Percentiles rank a stretch among this genome's conserved stretches.
These are phyloP conservation scores for Urtica urens DNA, from an alignment of 306 rosid genomes.

Conservation along the genomic window DNA sequence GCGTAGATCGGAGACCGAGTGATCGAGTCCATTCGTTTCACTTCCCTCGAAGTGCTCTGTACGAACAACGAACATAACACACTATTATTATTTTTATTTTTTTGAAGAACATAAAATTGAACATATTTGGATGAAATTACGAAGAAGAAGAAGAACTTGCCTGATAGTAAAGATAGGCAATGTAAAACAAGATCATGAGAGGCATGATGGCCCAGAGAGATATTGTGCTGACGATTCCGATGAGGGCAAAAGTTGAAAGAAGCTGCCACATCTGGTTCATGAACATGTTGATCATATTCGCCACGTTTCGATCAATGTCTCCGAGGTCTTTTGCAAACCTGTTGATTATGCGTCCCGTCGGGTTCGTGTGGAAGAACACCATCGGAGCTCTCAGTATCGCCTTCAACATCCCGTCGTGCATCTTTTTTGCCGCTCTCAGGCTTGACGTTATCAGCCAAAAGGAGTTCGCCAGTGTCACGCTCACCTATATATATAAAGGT, in stretches of 20 bases:
- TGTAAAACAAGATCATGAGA: slow-evolving; percentile 63
- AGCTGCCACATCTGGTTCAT: slow-evolving; percentile 74
- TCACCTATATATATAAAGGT: slow-evolving; percentile 48
- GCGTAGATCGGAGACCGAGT: slow-evolving; percentile 88
- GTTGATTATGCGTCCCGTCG: slow-evolving; percentile 75
- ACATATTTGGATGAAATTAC: neutral
- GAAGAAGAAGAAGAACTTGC: slow-evolving; percentile 15
- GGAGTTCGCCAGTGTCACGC: slow-evolving; percentile 54
- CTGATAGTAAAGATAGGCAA: slow-evolving; percentile 75
- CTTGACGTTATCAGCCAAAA: slow-evolving; percentile 72
- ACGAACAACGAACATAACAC: neutral
- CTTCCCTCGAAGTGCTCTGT: slow-evolving; percentile 80
- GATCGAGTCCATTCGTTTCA: slow-evolving; percentile 75
- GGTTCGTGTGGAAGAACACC: slow-evolving; percentile 86
- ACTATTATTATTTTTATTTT: no score
- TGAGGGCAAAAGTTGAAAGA: slow-evolving; percentile 67
- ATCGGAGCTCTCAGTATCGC: slow-evolving; percentile 63
- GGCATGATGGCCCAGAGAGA: slow-evolving; percentile 91
- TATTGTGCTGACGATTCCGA: slow-evolving; percentile 72
- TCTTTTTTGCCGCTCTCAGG: slow-evolving; percentile 51
- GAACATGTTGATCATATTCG: slow-evolving; percentile 32
- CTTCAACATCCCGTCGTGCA: slow-evolving; percentile 54
- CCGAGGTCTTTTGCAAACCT: slow-evolving; percentile 76
- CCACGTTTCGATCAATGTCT: slow-evolving; percentile 62
- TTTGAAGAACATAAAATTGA: neutral